Evolutionary conservation across 2,329 filamentous ascomycete species (phyloP).

Genomic region (Cladorrhinum sp.): DNA sequence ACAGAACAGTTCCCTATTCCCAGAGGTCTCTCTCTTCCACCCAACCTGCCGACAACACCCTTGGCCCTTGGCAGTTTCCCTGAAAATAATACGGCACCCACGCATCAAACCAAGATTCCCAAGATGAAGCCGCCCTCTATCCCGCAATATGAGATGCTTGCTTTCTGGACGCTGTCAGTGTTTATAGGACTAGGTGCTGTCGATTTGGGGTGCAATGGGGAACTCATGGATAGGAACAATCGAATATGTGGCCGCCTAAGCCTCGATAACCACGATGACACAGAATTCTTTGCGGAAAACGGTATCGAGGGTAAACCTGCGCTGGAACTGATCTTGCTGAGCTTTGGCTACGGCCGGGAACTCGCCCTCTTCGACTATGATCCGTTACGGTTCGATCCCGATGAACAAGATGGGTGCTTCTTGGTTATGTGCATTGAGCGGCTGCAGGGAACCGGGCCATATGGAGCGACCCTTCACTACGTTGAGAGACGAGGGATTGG

Average conservation of each 20-base stretch:
- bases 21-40: no score
- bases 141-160: not conserved
- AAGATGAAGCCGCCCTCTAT: not conserved
- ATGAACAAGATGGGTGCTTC: not conserved
- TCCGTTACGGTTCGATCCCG: no score
- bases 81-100: no score
- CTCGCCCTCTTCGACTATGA: not conserved
- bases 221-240: not conserved
- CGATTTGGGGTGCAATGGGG: not conserved
- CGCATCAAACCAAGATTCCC: no score
- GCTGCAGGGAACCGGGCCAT: not conserved
- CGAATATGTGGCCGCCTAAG: not conserved
- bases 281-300: not conserved
- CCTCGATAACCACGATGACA: not conserved
- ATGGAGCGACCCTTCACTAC: not conserved
- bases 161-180: not conserved
- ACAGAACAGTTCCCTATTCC: no score
- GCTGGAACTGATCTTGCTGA: not conserved
- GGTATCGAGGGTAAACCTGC: not conserved
- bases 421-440: not conserved
- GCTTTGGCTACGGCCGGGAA: not conserved
- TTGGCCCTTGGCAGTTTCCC: no score
- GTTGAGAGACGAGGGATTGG: not conserved
- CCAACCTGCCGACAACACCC: no score
- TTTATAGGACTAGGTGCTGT: not conserved